These are phyloP conservation scores for Amphirosellinia nigrospora DNA, from an alignment of 495 filamentous ascomycete species.

Conservation along the genomic window DNA sequence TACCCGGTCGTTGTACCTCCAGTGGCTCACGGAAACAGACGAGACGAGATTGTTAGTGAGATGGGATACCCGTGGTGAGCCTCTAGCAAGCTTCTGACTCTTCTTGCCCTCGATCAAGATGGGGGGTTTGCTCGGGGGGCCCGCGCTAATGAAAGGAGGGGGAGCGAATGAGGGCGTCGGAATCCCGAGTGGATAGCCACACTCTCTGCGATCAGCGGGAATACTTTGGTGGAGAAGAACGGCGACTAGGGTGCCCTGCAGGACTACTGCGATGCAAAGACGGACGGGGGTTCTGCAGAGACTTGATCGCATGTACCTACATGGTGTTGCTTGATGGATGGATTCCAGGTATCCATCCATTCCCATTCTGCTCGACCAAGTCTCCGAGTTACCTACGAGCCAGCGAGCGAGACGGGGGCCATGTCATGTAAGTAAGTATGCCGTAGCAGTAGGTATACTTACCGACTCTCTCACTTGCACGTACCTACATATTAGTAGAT, in stretches of 20 bases:
- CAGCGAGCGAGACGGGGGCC: not conserved
- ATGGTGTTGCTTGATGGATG: constrained; percentile 27
- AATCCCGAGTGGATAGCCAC: constrained; percentile 12
- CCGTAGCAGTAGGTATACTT: not conserved
- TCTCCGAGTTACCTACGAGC: constrained; percentile 16
- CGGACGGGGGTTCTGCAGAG: constrained; percentile 23
- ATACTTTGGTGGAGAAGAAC: constrained; percentile 23
- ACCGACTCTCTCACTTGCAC: constrained; percentile 3
- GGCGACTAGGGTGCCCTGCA: constrained; percentile 26
- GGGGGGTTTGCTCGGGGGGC: constrained; percentile 15
- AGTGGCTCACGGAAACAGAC: constrained; percentile 25
- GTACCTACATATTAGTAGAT: constrained; percentile 3
- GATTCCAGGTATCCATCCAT: not conserved
- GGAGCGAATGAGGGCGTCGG: constrained; percentile 17
- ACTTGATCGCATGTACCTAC: constrained; percentile 27
- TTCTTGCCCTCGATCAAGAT: constrained; percentile 23
- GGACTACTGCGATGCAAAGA: constrained; percentile 26
- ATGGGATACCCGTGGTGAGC: constrained; percentile 8
- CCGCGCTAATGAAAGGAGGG: constrained; percentile 19
- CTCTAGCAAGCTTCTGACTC: constrained; percentile 9
- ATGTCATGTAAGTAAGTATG: too few relatives aligned
- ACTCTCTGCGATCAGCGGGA: constrained; percentile 20
- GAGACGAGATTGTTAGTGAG: constrained; percentile 20
- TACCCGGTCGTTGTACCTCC: constrained; percentile 12
- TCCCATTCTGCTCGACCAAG: not conserved